Evolutionary conservation across 257 asterid species (phyloP).

Genomic region (Solanum neorickii): DNA sequence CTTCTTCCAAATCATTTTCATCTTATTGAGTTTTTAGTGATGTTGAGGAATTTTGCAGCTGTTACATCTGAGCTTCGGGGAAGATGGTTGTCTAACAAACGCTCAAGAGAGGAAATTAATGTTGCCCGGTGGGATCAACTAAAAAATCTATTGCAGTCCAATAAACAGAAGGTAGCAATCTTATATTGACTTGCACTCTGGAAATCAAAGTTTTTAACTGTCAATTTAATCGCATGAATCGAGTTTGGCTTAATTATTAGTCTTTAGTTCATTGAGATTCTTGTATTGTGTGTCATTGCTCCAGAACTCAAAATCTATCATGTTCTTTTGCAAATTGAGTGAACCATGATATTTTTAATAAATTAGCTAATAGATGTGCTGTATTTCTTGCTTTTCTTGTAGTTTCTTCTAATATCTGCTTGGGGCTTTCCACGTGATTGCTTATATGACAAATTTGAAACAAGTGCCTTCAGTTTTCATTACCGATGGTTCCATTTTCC

Average conservation of each 20-base stretch:
- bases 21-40: neutral
- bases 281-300: neutral
- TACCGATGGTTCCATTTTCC: neutral
- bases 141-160: constrained; percentile 50
- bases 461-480: neutral
- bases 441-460: neutral
- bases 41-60: constrained; percentile 35
- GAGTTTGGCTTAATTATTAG: neutral
- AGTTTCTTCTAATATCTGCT: neutral
- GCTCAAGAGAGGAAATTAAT: constrained; percentile 61
- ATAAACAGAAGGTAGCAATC: constrained; percentile 64
- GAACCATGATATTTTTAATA: neutral
- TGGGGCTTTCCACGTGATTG: neutral
- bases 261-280: neutral
- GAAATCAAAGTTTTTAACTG: neutral
- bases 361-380: neutral
- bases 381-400: neutral
- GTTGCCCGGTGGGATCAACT: constrained; percentile 63
- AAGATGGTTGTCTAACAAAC: constrained; percentile 67
- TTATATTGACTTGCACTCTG: neutral
- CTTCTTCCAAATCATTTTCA: neutral
- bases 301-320: neutral
- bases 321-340: neutral
- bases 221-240: neutral
- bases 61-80: constrained; percentile 64